Conservation (phyloP, 2,329 filamentous ascomycete species). For the Claviceps pazoutovae region DNA sequence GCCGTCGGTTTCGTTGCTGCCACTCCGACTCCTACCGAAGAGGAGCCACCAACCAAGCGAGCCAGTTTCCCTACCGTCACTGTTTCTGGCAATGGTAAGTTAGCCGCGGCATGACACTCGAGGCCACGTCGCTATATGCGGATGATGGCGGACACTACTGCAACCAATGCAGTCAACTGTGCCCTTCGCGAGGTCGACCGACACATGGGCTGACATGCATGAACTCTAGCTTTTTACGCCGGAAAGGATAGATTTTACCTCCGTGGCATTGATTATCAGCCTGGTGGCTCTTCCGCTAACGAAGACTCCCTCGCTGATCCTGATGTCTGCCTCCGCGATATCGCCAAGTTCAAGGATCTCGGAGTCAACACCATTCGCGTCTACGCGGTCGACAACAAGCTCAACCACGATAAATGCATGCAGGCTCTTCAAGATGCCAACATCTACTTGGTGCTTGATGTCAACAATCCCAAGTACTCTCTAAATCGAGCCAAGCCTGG, state of each 20-base stretch:
- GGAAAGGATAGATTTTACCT: conserved; percentile 42
- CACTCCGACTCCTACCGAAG: conserved; percentile 35
- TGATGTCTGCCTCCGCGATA: conserved; percentile 61
- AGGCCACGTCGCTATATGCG: not conserved
- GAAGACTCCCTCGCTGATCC: conserved; percentile 65
- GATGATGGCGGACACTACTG: not conserved
- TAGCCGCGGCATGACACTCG: no score
- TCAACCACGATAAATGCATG: conserved; percentile 78
- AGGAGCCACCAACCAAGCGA: conserved; percentile 35
- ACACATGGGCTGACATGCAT: conserved; percentile 1
- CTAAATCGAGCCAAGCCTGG: conserved; percentile 68
- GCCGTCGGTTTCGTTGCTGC: conserved; percentile 30
- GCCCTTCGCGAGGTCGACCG: not conserved
- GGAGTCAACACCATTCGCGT: conserved; percentile 86
- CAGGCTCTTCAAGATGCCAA: conserved; percentile 61
- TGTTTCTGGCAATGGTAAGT: conserved; percentile 42
- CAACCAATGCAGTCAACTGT: not conserved
- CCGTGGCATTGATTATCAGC: conserved; percentile 48
- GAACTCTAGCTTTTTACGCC: conserved; percentile 37
- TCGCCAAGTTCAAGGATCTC: conserved; percentile 67
- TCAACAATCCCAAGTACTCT: conserved; percentile 82
- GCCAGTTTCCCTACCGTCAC: conserved; percentile 35
- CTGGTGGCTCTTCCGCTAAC: conserved; percentile 41
- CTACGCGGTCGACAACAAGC: conserved; percentile 81
- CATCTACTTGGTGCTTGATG: conserved; percentile 84